A percentile compares a stretch with the other conserved stretches of the same genome.
Evolutionary conservation across 345 rosid species (phyloP).

Genomic region (Brassica cretica): DNA sequence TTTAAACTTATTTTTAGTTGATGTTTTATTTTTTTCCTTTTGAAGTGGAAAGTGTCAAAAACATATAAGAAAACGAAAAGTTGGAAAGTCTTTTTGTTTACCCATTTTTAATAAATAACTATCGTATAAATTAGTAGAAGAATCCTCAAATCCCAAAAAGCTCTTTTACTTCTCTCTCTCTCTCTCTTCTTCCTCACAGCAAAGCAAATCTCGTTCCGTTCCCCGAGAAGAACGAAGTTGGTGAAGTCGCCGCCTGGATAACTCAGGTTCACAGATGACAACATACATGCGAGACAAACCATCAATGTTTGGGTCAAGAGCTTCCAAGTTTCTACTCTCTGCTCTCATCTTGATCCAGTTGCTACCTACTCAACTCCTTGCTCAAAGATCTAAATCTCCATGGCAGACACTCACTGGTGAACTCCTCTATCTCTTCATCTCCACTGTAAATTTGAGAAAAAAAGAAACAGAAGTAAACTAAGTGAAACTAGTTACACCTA

Average conservation of each 20-base stretch:
- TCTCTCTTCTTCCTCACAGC: conserved; percentile 21
- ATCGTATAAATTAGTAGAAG: conserved; percentile 28
- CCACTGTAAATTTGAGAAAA: not conserved
- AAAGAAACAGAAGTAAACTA: no score
- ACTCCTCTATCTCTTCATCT: conserved; percentile 13
- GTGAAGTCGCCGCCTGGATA: conserved; percentile 39
- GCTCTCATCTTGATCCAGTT: conserved; percentile 36
- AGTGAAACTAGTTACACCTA: no score
- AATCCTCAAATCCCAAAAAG: conserved; percentile 15
- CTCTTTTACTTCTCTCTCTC: conserved; percentile 24
- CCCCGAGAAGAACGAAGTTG: conserved; percentile 25
- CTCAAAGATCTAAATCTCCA: conserved; percentile 60
- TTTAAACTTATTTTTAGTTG: not conserved
- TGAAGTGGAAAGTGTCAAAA: not conserved
- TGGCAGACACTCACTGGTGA: conserved; percentile 63
- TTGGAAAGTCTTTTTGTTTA: not conserved
- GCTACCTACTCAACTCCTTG: conserved; percentile 46
- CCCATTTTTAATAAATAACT: conserved; percentile 24
- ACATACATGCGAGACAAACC: conserved; percentile 34
- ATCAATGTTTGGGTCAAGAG: conserved; percentile 47
- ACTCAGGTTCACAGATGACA: conserved; percentile 24
- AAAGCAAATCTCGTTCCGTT: conserved; percentile 28
- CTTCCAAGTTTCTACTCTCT: conserved; percentile 30
- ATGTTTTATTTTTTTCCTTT: not conserved
- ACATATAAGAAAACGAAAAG: not conserved